Base-by-base conservation (phyloP, 371 early-diverging fungal species). In the Syncephalis plumigaleata region DNA sequence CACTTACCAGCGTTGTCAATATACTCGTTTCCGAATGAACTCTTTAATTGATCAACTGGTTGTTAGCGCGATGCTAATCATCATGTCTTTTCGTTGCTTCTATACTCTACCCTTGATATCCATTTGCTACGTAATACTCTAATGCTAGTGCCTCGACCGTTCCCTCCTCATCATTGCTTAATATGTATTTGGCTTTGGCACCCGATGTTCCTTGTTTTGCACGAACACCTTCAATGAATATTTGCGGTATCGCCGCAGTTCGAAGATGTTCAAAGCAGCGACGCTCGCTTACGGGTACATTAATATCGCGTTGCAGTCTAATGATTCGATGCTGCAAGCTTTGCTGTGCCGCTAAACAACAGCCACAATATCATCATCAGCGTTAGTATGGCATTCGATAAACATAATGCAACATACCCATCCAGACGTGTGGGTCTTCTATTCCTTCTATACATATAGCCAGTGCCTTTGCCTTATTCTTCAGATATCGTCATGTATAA, bases 21-120 rank as follows among this genome's bases (percentile, higher is more conserved):
- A 85, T 61, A 0, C 71, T 63, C 36, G 70, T 74, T 53, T 85
- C 85, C 0, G 77, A 69, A 42, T 85, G 84, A 68, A 31, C 31
- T 31, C 31, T 31, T 4, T 31, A 31, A 7, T 31, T 7, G 11
- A 11, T 31, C 11, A 31, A 31, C n/a, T n/a, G n/a, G n/a, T n/a
- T n/a, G n/a, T n/a, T n/a, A n/a, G n/a, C n/a, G n/a, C n/a, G n/a
- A n/a, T n/a, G n/a, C n/a, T 31, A 31, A 31, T 7, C 11, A 31
- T 11, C 11, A 31, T 31, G 4, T 4, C 11, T 31, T 7, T 31
- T 7, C 11, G 31, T 31, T 31, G 31, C 11, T 7, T 31, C 11
- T 7, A 31, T 31, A 7, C 4, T 31, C 11, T 47, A 68, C 53
- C 79, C 75, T 40, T 57, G 60, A 46, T 70, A 78, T 0, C 79